Evolutionary conservation across 2,329 filamentous ascomycete species (phyloP).

Genomic region (Trichoderma sp.): DNA sequence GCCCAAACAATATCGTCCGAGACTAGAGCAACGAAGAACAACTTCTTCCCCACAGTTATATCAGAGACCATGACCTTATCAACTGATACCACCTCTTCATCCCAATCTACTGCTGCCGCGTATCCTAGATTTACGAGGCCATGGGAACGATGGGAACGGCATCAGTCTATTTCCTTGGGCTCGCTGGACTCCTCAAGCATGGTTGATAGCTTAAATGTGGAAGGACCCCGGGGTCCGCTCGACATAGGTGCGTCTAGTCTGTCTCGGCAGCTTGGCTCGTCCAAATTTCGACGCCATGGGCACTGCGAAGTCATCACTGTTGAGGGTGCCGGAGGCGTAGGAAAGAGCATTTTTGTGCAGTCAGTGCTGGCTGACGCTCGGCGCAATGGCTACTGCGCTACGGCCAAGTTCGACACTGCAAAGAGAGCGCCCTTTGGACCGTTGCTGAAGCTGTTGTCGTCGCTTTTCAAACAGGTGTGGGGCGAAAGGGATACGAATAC

Average conservation of each 20-base stretch:
- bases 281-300: constrained; percentile 61
- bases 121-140: constrained; percentile 43
- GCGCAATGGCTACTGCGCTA: constrained; percentile 64
- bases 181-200: constrained; percentile 50
- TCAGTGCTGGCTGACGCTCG: constrained; percentile 63
- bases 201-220: constrained; percentile 46
- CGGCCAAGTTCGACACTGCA: constrained; percentile 65
- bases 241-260: constrained; percentile 53
- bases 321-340: constrained; percentile 63
- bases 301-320: constrained; percentile 65
- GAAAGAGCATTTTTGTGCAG: constrained; percentile 65
- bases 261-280: constrained; percentile 55
- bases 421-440: constrained; percentile 63
- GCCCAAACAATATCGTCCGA: constrained; percentile 46
- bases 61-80: constrained; percentile 45
- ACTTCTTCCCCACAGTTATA: constrained; percentile 43
- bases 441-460: constrained; percentile 64
- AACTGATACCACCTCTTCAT: constrained; percentile 51
- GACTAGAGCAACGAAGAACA: constrained; percentile 40
- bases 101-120: constrained; percentile 41
- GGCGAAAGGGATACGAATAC: constrained; percentile 67
- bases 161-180: constrained; percentile 54
- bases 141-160: constrained; percentile 58
- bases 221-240: constrained; percentile 45
- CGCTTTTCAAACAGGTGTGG: constrained; percentile 67